phyloP scores from a whole-genome alignment of 129 eudicot genomes.

The Saussurea involucrata region DNA sequence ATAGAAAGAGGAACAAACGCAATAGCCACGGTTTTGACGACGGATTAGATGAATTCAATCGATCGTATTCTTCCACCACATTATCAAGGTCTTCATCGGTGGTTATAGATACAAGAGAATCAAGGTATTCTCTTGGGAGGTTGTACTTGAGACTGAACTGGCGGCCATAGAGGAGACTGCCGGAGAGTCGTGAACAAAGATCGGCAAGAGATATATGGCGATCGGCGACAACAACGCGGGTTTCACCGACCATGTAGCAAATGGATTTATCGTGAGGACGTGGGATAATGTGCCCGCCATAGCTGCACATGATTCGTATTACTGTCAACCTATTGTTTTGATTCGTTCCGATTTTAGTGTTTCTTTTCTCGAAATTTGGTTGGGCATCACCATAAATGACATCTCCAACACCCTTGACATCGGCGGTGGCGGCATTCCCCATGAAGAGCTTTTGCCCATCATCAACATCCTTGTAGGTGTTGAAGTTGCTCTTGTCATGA shows the following conservation, averaged over 20 bases:
- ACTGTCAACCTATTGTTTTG: no score
- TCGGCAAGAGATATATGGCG: constrained; percentile 52
- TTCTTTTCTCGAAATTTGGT: no score
- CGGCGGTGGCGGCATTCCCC: no score
- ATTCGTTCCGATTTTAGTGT: no score
- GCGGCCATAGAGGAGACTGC: no score
- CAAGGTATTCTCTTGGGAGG: constrained; percentile 72
- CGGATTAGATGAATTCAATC: constrained; percentile 35
- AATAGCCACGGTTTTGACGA: constrained; percentile 41
- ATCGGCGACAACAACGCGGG: constrained; percentile 74
- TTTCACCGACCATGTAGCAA: constrained; percentile 80
- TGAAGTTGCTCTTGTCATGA: no score
- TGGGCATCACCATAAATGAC: no score
- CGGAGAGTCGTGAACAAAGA: constrained; percentile 52
- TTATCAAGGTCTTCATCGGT: constrained; percentile 75
- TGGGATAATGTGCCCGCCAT: no score
- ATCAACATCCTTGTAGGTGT: no score
- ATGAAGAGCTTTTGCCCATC: no score
- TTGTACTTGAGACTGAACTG: constrained; percentile 63
- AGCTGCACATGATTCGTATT: no score
- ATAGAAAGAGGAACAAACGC: constrained; percentile 54
- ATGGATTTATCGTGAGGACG: constrained; percentile 84
- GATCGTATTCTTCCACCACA: constrained; percentile 74
- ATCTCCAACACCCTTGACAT: no score
- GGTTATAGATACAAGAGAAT: constrained; percentile 61